These are phyloP conservation scores for Tephrocybe sp. DNA, from an alignment of 768 basidiomycete genomes.

Conservation along the genomic window DNA sequence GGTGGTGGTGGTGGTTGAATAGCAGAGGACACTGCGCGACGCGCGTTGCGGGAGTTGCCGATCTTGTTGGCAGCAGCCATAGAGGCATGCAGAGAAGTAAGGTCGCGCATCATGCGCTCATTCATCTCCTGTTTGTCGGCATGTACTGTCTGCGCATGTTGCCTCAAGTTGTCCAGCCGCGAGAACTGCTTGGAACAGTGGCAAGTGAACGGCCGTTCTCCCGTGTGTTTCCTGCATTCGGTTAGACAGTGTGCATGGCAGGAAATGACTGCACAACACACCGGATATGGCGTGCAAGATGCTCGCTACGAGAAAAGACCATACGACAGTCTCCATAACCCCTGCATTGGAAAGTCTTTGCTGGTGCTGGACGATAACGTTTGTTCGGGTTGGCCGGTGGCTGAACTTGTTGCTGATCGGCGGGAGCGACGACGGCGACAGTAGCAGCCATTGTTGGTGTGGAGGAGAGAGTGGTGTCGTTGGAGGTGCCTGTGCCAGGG, in stretches of 20 bases:
- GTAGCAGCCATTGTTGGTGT: constrained; percentile 22
- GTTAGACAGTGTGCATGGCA: background rate
- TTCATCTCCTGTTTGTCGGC: constrained; percentile 90
- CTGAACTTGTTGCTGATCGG: constrained; percentile 21
- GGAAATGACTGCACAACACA: constrained; percentile 32
- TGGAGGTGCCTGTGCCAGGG: constrained; percentile 20
- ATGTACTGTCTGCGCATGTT: constrained; percentile 96
- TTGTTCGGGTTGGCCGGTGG: constrained; percentile 34
- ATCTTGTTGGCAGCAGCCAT: constrained; percentile 64
- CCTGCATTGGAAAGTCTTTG: constrained; percentile 93
- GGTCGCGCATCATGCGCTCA: constrained; percentile 88
- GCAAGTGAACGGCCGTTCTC: constrained; percentile 94
- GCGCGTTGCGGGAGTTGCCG: constrained; percentile 14
- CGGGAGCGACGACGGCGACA: constrained; percentile 17
- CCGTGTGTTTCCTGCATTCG: constrained; percentile 86
- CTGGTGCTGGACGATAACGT: constrained; percentile 78
- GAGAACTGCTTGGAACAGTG: constrained; percentile 96
- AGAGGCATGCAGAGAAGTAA: constrained; percentile 77
- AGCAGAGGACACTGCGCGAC: constrained; percentile 5
- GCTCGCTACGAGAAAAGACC: constrained; percentile 95
- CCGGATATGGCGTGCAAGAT: constrained; percentile 94
- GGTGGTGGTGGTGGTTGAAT: background rate
- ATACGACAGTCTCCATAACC: constrained; percentile 95
- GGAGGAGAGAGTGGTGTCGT: constrained; percentile 3
- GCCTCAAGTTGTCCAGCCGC: constrained; percentile 93